Base-by-base conservation (phyloP, 106 monocot genomes). In the Ottelia alismoides region DNA sequence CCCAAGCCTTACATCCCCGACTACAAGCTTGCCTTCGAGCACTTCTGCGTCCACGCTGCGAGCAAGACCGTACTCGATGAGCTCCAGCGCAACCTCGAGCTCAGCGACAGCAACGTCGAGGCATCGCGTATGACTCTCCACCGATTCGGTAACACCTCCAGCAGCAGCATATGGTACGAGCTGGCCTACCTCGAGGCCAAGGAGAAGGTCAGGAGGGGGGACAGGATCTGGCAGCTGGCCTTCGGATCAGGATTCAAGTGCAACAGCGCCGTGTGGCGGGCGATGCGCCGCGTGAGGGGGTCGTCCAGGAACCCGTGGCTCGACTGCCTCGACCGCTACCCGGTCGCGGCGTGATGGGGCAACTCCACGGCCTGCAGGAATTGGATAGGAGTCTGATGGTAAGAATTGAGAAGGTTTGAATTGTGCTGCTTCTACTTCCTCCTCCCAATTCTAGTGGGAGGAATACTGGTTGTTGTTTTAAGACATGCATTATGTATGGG, bases 211-310 rank as follows among this genome's bases (percentile, higher is more conserved):
- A 51, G 75, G 22, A 24, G 75, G 3, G 91, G 91, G 30, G 81
- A 85, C 55, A 65, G 84, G 7, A 64, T 91, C 0, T 91, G 91
- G 91, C 91, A 91, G 80, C 69, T 91, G 32, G 84, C 91, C 3
- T 91, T 91, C 53, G 91, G 91, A 14, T 81, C 84, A 1, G 91
- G 91, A 2, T 91, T 91, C 73, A 91, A 91, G 78, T 85, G 91
- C 72, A 91, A 85, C 66, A 91, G 91, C 52, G 84, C 84, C 2
- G 91, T 91, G 2, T 91, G 91, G 91, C 64, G 74, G 26, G 84
- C 91, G 16, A 71, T 66, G 58, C 49, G 70, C 9, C 54, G 78
- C 22, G 72, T 78, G 29, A 45, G 65, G 52, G 59, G 61, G 46
- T 78, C 88, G 1, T 53, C 28, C 10, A 45, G 69, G 49, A 82